Base-by-base conservation (phyloP, 805 yeast genomes). In the Barnettozyma vustinii region DNA sequence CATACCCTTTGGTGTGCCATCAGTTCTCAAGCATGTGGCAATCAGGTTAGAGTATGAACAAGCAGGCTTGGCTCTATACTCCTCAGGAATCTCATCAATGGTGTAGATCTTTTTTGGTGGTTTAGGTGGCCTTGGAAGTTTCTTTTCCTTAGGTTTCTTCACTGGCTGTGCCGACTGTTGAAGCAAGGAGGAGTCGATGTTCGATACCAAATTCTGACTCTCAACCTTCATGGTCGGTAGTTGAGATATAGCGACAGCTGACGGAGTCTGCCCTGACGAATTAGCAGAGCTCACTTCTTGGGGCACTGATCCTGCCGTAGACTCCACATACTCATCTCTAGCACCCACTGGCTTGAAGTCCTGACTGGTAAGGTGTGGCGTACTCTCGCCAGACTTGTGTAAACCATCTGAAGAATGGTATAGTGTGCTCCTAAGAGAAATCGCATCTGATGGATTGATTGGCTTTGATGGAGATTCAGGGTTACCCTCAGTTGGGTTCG, bases 51-150 rank as follows among this genome's bases (percentile, higher is more conserved):
- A 87, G 63, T 87, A 87, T 1, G 96, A 84, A 45, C 81, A 74
- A 10, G 83, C 75, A 1, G 99, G 99, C 63, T 92, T 94, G 12
- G 81, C 76, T 56, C 96, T 76, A 65, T 79, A 89, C 66, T 87
- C 89, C 50, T 79, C 87, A 1, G 98, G 99, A 42, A 92, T 89
- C 58, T 90, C 97, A 48, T 89, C 96, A 18, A 83, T 68, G 3
- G 81, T 73, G 62, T 87, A 90, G 5, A 83, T 79, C 55, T 78
- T 82, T 61, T 84, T 84, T 5, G 79, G 72, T 23, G 72, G 72
- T 48, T 73, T 75, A 36, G 80, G 76, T 5, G 74, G 75, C 63
- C 73, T 79, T 35, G 76, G 69, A 43, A 70, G 73, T 50, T 77
- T 77, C 57, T 76, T 75, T n/a, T 64, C 68, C 37, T 76, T 69